These are phyloP conservation scores for Sporothrix globosa DNA, from an alignment of 2,329 filamentous ascomycete species.

Conservation along the genomic window DNA sequence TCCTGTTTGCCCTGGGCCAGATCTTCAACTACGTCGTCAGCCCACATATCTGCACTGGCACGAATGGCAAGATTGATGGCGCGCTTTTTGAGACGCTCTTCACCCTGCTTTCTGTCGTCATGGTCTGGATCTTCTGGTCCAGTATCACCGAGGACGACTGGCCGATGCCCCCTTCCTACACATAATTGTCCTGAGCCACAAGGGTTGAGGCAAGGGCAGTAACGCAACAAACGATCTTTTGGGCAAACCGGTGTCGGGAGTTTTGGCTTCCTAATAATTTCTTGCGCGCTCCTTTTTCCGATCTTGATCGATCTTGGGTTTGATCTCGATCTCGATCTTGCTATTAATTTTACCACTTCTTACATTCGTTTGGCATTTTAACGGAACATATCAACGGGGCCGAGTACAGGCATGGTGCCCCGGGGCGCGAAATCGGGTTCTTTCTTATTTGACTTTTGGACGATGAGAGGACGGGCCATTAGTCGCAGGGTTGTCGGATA, in stretches of 20 bases:
- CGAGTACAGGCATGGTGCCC: slow-evolving; percentile 22
- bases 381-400: slow-evolving; percentile 23
- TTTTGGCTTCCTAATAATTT: slow-evolving; percentile 18
- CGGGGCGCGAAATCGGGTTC: slow-evolving; percentile 22
- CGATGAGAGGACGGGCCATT: background rate
- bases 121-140: slow-evolving; percentile 95
- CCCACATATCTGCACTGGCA: slow-evolving; percentile 83
- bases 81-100: slow-evolving; percentile 92
- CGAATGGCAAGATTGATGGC: slow-evolving; percentile 85
- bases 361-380: slow-evolving; percentile 31
- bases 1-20: slow-evolving; percentile 90
- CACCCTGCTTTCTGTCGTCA: slow-evolving; percentile 79
- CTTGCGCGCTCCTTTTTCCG: slow-evolving; percentile 23
- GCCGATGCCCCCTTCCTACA: slow-evolving; percentile 61
- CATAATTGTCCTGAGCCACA: slow-evolving; percentile 22
- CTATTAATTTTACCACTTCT: slow-evolving; percentile 21
- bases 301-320: slow-evolving; percentile 8
- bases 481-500: background rate
- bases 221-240: slow-evolving; percentile 22
- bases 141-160: slow-evolving; percentile 99
- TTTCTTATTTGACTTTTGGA: background rate
- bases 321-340: background rate
- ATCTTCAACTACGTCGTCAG: slow-evolving; percentile 96
- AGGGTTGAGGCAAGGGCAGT: background rate
- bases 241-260: slow-evolving; percentile 29